A percentile compares a stretch with the other conserved stretches of the same genome.
These are phyloP conservation scores for Saccharomycopsis schoenii DNA, from an alignment of 805 yeast genomes.

Conservation along the genomic window DNA sequence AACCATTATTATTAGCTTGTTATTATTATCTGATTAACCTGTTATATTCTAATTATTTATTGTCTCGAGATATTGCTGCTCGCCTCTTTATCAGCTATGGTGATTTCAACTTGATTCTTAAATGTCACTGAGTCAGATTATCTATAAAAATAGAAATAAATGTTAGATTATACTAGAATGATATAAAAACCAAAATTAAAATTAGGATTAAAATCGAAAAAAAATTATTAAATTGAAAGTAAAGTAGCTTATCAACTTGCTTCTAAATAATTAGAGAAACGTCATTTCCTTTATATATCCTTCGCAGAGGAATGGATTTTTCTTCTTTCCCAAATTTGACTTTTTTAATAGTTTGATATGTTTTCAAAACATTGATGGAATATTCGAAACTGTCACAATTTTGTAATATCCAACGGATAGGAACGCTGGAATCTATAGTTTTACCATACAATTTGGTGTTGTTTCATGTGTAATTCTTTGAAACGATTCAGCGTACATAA, in stretches of 20 bases:
- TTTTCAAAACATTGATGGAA: neutral
- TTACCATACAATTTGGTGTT: neutral
- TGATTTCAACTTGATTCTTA: too few species aligned
- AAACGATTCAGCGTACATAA: neutral
- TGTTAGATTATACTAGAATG: too few species aligned
- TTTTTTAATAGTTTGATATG: neutral
- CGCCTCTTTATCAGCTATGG: too few species aligned
- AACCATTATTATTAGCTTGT: slow-evolving; percentile 13
- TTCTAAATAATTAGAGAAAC: neutral
- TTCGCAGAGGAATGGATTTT: neutral
- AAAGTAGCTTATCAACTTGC: neutral
- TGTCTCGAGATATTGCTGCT: neutral
- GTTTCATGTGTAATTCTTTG: neutral
- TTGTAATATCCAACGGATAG: neutral
- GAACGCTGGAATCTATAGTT: neutral
- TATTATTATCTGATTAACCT: neutral
- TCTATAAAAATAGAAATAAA: too few species aligned
- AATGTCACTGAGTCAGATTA: too few species aligned
- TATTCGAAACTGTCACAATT: neutral
- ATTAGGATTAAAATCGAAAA: neutral
- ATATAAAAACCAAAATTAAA: neutral
- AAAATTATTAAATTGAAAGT: neutral
- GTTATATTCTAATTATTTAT: too few species aligned
- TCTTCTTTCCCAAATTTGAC: neutral
- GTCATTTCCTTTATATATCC: neutral